Percentiles rank a stretch among this genome's conserved stretches.
phyloP scores from a whole-genome alignment of 2,329 filamentous ascomycete genomes.

The Cytospora leucostoma region DNA sequence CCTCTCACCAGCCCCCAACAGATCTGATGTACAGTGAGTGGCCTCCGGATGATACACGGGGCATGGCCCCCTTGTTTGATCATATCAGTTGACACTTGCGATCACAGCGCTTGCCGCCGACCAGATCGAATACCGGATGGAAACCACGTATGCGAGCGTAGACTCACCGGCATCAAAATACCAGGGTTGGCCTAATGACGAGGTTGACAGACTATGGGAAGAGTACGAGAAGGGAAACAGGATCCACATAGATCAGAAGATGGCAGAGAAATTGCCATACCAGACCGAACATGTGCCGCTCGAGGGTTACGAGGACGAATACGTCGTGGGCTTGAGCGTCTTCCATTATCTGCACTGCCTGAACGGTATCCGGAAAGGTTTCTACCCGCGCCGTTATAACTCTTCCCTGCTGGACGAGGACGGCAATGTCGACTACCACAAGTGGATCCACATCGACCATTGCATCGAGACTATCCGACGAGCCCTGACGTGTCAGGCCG shows the following conservation, averaged over 20 bases:
- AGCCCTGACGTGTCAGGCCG: slow-evolving; percentile 17
- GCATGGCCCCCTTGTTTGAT: background rate
- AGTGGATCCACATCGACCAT: slow-evolving; percentile 20
- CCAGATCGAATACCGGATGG: slow-evolving; percentile 15
- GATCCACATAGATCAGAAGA: slow-evolving; percentile 5
- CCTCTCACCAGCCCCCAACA: background rate
- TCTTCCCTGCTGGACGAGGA: slow-evolving; percentile 12
- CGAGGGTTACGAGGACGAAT: slow-evolving; percentile 11
- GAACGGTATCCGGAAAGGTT: slow-evolving; percentile 7
- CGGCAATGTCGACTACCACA: slow-evolving; percentile 15
- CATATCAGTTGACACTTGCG: background rate
- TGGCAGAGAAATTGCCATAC: slow-evolving; percentile 2
- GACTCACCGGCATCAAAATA: slow-evolving; percentile 16
- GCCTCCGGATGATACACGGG: too few relatives aligned
- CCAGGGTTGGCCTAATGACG: slow-evolving; percentile 15
- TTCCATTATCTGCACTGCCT: slow-evolving; percentile 23
- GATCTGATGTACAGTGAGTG: slow-evolving; percentile 19
- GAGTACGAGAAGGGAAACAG: slow-evolving; percentile 22
- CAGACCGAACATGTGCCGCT: slow-evolving; percentile 8
- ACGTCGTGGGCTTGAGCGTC: slow-evolving; percentile 16
- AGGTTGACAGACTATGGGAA: slow-evolving; percentile 16
- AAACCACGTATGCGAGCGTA: slow-evolving; percentile 18
- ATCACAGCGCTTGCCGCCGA: slow-evolving; percentile 16
- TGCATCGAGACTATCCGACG: slow-evolving; percentile 20
- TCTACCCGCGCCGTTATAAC: slow-evolving; percentile 20